phyloP scores from a whole-genome alignment of 1,139 yeast species.

The Candida sp. region DNA sequence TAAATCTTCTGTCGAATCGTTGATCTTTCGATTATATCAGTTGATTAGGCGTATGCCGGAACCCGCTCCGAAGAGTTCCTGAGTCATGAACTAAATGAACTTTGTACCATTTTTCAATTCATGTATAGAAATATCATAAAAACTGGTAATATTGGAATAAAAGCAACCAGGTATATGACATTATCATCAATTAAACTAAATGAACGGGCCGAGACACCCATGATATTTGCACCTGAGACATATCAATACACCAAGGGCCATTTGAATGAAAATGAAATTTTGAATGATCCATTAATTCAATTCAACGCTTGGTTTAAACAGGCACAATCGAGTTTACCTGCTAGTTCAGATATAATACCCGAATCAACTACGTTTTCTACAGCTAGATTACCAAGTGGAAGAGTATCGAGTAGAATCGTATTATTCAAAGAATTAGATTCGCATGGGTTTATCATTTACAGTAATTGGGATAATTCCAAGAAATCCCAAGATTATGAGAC shows the following conservation, averaged over 20 bases:
- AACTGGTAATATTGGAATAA: background rate
- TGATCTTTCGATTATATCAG: too few relatives aligned
- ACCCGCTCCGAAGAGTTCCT: background rate
- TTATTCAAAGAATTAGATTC: conserved; percentile 85
- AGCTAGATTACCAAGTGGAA: conserved; percentile 81
- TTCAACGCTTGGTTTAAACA: conserved; percentile 84
- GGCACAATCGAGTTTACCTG: conserved; percentile 48
- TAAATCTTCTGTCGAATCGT: too few relatives aligned
- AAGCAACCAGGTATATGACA: background rate
- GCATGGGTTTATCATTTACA: conserved; percentile 82
- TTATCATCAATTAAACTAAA: background rate
- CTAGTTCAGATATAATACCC: conserved; percentile 52
- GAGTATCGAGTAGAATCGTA: conserved; percentile 81
- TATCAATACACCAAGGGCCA: conserved; percentile 78
- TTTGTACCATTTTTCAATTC: background rate
- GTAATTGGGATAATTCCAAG: conserved; percentile 88
- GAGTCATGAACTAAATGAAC: background rate
- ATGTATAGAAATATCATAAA: background rate
- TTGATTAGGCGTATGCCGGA: background rate
- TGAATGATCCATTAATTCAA: conserved; percentile 64
- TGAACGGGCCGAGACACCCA: conserved; percentile 15
- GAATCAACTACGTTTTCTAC: conserved; percentile 84
- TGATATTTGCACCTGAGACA: conserved; percentile 77
- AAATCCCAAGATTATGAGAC: conserved; percentile 67
- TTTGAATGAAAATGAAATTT: conserved; percentile 53